Percentiles rank a stretch among this genome's conserved stretches.
These are phyloP conservation scores for Paraconiothyrium sp. DNA, from an alignment of 2,329 filamentous ascomycete genomes.

Conservation along the genomic window DNA sequence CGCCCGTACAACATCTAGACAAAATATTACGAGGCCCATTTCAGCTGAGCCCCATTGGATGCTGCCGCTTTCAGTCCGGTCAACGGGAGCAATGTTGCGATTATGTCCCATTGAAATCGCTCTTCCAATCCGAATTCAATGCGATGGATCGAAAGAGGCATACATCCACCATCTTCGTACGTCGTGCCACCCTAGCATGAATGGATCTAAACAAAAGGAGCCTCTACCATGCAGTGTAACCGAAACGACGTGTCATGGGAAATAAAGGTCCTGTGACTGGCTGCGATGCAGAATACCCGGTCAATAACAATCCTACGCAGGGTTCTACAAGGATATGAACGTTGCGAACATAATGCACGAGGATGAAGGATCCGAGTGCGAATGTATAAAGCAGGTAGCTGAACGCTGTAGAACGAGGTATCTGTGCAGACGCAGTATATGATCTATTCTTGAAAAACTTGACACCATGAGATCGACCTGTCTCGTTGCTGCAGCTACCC, in stretches of 20 bases:
- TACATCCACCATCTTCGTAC: not conserved
- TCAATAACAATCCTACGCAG: slow-evolving; percentile 2
- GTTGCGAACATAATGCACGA: slow-evolving; percentile 3
- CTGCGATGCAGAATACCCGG: not conserved
- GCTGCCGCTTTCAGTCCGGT: not conserved
- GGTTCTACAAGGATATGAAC: slow-evolving; percentile 7
- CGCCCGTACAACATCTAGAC: slow-evolving; percentile 1
- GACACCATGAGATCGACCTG: not conserved
- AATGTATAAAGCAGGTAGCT: not conserved
- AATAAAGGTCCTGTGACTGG: slow-evolving; percentile 6
- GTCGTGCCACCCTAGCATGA: not conserved
- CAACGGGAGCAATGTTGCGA: not conserved
- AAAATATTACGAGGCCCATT: not conserved
- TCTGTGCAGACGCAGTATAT: not conserved
- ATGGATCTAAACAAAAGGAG: not conserved
- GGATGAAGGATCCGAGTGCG: not conserved
- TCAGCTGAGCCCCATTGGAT: not conserved
- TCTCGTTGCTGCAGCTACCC: not conserved
- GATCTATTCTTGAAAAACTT: not conserved
- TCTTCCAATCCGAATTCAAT: too few species aligned
- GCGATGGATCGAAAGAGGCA: not conserved
- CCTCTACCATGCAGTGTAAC: not conserved
- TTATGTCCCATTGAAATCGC: not conserved
- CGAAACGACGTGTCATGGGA: not conserved
- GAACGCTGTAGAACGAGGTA: not conserved